Evolutionary conservation across 202 grass and related monocot genomes (phyloP).

Genomic region (Musa balbisiana): DNA sequence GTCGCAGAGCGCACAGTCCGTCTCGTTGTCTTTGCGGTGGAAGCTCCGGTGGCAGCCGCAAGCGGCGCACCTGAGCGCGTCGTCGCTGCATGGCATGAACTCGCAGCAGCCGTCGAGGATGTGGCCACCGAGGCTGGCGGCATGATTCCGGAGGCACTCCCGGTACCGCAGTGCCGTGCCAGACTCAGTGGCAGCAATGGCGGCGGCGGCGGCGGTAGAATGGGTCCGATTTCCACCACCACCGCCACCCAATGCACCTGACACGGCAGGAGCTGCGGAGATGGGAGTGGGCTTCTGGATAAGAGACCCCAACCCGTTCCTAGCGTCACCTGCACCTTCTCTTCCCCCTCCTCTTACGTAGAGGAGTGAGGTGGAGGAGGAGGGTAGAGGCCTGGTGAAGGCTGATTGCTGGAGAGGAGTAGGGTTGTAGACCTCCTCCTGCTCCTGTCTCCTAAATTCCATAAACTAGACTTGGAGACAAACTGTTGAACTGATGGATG

Average conservation of each 20-base stretch:
- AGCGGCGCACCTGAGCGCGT: slow-evolving; percentile 59
- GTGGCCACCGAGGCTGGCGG: slow-evolving; percentile 65
- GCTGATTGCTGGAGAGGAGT: slow-evolving; percentile 26
- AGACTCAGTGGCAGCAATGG: not conserved
- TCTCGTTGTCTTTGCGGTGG: slow-evolving; percentile 68
- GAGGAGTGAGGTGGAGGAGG: slow-evolving; percentile 63
- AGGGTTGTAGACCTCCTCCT: slow-evolving; percentile 24
- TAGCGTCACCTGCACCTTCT: slow-evolving; percentile 15
- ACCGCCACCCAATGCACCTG: slow-evolving; percentile 2
- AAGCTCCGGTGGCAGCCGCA: slow-evolving; percentile 95
- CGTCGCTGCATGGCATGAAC: slow-evolving; percentile 58
- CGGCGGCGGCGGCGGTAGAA: slow-evolving; percentile 2
- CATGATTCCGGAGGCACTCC: slow-evolving; percentile 90
- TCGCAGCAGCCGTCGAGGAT: slow-evolving; percentile 88
- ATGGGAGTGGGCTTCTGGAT: slow-evolving; percentile 3
- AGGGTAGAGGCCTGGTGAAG: slow-evolving; percentile 61
- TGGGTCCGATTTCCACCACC: slow-evolving; percentile 15
- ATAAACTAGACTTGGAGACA: slow-evolving; percentile 30
- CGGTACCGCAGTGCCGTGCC: slow-evolving; percentile 48
- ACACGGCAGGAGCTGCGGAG: not conserved
- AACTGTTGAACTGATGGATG: slow-evolving; percentile 24
- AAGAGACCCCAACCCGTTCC: slow-evolving; percentile 19
- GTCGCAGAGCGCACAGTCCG: not conserved
- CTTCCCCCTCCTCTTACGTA: not conserved
- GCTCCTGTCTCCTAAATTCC: slow-evolving; percentile 26